Evolutionary conservation across 371 early-diverging fungal species (phyloP).

Genomic region (Coemansia sp.): DNA sequence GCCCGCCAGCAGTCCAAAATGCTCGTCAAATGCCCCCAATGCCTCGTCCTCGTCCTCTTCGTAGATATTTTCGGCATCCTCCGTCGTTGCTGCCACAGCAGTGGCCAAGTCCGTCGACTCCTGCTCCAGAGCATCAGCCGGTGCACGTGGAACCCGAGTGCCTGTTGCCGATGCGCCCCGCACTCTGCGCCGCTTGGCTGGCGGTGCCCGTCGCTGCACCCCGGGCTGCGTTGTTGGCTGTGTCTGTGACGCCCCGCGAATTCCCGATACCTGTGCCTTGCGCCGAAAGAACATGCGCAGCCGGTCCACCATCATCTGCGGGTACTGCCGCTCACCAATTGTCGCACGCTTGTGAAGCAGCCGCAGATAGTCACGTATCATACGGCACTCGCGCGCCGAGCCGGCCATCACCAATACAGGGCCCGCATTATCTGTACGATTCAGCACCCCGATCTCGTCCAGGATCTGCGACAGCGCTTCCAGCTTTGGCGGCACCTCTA

Average conservation of each 20-base stretch:
- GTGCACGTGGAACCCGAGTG: constrained; percentile 26
- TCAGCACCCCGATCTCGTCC: constrained; percentile 63
- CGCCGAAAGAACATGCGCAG: constrained; percentile 31
- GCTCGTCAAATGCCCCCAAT: constrained; percentile 28
- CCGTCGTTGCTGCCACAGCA: background rate
- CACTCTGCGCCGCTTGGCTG: constrained; percentile 76
- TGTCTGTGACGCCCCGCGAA: background rate
- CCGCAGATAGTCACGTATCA: constrained; percentile 26
- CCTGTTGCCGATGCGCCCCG: constrained; percentile 65
- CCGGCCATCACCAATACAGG: constrained; percentile 50
- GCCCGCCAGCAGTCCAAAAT: constrained; percentile 40
- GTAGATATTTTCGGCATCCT: background rate
- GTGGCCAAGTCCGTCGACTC: constrained; percentile 31
- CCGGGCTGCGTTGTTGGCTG: background rate
- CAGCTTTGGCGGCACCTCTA: constrained; percentile 96
- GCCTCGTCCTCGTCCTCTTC: constrained; percentile 1
- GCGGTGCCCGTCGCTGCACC: constrained; percentile 51
- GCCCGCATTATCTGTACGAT: constrained; percentile 7
- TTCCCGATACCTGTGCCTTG: constrained; percentile 23
- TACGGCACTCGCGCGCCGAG: constrained; percentile 33
- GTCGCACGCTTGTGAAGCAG: constrained; percentile 3
- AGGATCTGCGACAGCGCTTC: constrained; percentile 66
- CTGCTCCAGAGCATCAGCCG: constrained; percentile 35
- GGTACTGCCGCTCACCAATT: constrained; percentile 1
- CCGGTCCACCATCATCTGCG: constrained; percentile 40